A percentile compares a stretch with the other conserved stretches of the same genome.
Conservation (phyloP, 441 rosid species). For the Euphorbia corollata region DNA sequence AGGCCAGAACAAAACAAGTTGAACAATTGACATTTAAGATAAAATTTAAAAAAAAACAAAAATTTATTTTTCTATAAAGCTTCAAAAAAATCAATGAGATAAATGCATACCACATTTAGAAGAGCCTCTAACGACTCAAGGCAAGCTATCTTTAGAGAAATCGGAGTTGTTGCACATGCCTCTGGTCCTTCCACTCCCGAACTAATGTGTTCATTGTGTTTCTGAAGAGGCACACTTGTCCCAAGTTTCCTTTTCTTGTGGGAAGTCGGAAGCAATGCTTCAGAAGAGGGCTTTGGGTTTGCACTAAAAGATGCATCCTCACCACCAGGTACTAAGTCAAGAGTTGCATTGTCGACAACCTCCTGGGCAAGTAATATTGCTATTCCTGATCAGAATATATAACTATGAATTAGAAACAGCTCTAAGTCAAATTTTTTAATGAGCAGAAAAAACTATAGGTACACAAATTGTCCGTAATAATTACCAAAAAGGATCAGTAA, state of each 20-base stretch:
- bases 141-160: conserved; percentile 66
- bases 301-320: conserved; percentile 29
- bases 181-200: conserved; percentile 35
- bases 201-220: conserved; percentile 30
- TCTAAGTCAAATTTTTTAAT: conserved; percentile 11
- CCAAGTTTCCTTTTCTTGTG: conserved; percentile 62
- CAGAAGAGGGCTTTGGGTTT: conserved; percentile 27
- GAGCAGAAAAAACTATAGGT: not conserved
- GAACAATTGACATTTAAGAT: not conserved
- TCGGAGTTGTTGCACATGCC: conserved; percentile 24
- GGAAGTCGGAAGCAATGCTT: conserved; percentile 28
- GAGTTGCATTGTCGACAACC: conserved; percentile 41
- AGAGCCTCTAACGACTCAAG: conserved; percentile 68
- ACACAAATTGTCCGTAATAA: not conserved
- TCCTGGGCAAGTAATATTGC: conserved; percentile 62
- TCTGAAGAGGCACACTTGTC: conserved; percentile 31
- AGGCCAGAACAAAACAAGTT: not conserved
- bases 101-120: conserved; percentile 58
- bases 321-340: conserved; percentile 39
- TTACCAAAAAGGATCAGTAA: not conserved
- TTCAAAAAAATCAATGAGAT: not conserved
- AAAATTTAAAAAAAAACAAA: not conserved
- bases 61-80: not conserved
- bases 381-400: conserved; percentile 45
- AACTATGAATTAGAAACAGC: conserved; percentile 19